Evolutionary conservation across 225 moss, liverwort and hornwort genomes (phyloP), one percentile per base, ranked within the genome.

Genomic region (Physcomitrellopsis africana): DNA sequence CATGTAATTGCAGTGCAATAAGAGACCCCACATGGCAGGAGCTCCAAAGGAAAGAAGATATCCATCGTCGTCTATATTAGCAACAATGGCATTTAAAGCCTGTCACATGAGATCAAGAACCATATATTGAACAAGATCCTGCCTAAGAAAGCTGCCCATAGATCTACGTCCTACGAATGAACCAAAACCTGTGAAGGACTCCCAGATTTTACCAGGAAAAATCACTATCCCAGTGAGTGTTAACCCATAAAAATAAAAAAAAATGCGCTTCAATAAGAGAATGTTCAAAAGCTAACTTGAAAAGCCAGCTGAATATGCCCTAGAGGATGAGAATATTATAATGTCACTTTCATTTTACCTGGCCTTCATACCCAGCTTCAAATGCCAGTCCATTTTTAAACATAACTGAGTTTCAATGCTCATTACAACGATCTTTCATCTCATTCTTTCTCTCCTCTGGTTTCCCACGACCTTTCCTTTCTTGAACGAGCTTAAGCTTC

Each of bases 51-150:
- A 79, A n/a, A 91, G 79, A 47, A 86, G 80, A 76, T 91, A 91
- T 51, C 91, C 91, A 79, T 91, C 86, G 53, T 91, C 91, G 72
- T 91, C 91, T 29, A 91, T 45, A 79, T 87, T 91, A 15, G 79
- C 84, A 13, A 91, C 86, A 67, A 79, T 84, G 54, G 82, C 91
- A 51, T 73, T 76, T 51, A 84, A 60, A 47, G 76, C 78, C 90
- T 90, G 90, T 68, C 37, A 70, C 60, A 24, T 48, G 62, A 56
- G 43, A 16, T 51, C 51, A 9, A 51, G 13, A 51, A 51, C 51
- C 51, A 9, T 2, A 11, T 16, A 3, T 51, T 5, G 16, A 16
- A 16, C 16, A 3, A 5, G 3, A 16, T 16, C 11, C 11, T 11
- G 51, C 51, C 51, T 51, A 2, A 11, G 51, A 51, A 51, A 17